Evolutionary conservation across 352 stramenopile species (phyloP).

Genomic region (Phytophthora chlamydospora): DNA sequence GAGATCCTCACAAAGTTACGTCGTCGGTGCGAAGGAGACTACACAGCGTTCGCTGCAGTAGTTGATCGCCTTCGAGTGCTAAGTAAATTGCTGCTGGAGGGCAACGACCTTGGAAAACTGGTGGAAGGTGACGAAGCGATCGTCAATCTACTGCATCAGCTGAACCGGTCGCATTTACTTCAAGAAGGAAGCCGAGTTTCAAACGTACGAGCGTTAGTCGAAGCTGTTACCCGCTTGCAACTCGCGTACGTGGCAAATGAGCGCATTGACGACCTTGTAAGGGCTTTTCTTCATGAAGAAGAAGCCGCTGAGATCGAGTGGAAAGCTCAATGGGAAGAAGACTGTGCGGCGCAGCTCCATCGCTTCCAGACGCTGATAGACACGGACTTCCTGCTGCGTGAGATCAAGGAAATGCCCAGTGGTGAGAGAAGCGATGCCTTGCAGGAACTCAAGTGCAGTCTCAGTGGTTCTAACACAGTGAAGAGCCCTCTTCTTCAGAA

Average conservation of each 20-base stretch:
- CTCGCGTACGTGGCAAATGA: constrained; percentile 10
- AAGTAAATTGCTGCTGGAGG: constrained; percentile 7
- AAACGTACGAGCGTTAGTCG: neutral
- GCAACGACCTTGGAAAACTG: neutral
- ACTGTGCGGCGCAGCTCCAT: constrained; percentile 1
- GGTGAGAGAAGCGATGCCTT: neutral
- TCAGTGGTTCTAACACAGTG: neutral
- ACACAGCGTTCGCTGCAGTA: constrained; percentile 5
- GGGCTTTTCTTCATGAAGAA: constrained; percentile 7
- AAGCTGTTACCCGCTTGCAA: neutral
- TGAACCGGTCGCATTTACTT: constrained; percentile 7
- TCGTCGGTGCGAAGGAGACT: constrained; percentile 1
- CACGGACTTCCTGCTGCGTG: neutral
- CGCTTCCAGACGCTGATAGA: neutral
- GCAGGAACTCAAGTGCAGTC: neutral
- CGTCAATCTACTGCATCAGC: constrained; percentile 5
- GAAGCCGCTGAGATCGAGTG: constrained; percentile 1
- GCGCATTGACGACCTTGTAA: constrained; percentile 9
- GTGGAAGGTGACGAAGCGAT: constrained; percentile 16
- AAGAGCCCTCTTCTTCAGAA: neutral
- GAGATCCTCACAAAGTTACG: constrained; percentile 4
- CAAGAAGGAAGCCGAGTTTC: neutral
- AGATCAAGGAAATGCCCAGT: neutral
- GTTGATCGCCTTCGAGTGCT: constrained; percentile 6
- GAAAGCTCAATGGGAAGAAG: constrained; percentile 4